Evolutionary conservation across 768 basidiomycete genomes (phyloP).

Genomic region (Termitomyces sp.): DNA sequence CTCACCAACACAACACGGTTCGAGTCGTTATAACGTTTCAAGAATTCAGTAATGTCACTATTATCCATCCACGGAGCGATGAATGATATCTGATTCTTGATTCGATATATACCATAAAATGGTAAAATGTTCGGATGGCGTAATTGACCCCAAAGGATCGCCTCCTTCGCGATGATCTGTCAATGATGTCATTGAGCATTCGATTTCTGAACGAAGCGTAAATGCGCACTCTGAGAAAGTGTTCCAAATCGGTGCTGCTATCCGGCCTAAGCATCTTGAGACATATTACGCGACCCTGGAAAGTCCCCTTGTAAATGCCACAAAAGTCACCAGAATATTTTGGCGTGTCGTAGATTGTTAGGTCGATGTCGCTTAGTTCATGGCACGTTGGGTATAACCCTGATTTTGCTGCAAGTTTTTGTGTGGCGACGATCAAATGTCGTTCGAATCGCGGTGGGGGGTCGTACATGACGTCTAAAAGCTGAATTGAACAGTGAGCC

Average conservation of each 20-base stretch:
- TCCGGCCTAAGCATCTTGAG: background rate
- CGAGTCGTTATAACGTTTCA: background rate
- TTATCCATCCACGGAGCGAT: conserved; percentile 2
- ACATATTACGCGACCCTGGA: background rate
- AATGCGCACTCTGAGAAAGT: background rate
- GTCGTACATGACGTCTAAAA: conserved; percentile 4
- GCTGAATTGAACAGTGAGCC: background rate
- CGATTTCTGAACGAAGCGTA: no score
- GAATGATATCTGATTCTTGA: background rate
- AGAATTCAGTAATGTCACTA: background rate
- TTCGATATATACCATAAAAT: conserved; percentile 3
- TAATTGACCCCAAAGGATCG: conserved; percentile 5
- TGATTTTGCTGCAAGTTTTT: background rate
- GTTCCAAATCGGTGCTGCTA: background rate
- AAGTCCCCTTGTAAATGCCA: background rate
- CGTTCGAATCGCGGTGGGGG: conserved; percentile 2
- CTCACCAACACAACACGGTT: conserved; percentile 3
- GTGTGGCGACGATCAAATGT: conserved; percentile 1
- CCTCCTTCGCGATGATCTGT: conserved; percentile 5
- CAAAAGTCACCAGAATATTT: background rate
- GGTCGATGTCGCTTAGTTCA: background rate
- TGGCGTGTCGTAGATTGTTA: background rate
- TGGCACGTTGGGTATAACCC: background rate
- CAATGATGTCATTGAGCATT: background rate
- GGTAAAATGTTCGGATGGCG: conserved; percentile 7